A percentile compares a stretch with the other conserved stretches of the same genome.
These are phyloP conservation scores for Musa itinerans DNA, from an alignment of 176 grass and related monocot genomes.

Conservation along the genomic window DNA sequence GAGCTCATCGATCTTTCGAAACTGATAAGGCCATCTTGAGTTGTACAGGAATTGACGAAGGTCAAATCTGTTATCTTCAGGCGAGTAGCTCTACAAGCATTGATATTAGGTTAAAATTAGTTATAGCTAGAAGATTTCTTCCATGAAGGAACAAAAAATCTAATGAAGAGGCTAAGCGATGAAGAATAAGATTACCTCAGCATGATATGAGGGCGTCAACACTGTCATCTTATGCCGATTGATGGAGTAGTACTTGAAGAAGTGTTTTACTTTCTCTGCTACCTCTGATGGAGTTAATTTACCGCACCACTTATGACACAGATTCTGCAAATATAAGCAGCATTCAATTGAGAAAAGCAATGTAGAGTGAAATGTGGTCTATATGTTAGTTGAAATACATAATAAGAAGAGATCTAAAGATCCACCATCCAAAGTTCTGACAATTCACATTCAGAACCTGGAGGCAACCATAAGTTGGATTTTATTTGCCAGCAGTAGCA, in stretches of 20 bases:
- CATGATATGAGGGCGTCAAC: constrained; percentile 88
- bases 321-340: constrained; percentile 39
- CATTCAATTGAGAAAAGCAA: not conserved
- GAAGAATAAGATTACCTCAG: constrained; percentile 44
- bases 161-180: not conserved
- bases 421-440: not conserved
- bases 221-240: constrained; percentile 99
- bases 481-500: not conserved
- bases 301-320: constrained; percentile 81
- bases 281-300: constrained; percentile 74
- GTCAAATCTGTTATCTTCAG: constrained; percentile 89
- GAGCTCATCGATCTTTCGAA: constrained; percentile 78
- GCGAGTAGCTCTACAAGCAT: constrained; percentile 85
- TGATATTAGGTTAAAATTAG: not conserved
- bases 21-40: constrained; percentile 75
- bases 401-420: not conserved
- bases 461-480: not conserved
- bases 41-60: constrained; percentile 95
- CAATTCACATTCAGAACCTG: not conserved
- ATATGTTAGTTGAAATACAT: not conserved
- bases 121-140: not conserved
- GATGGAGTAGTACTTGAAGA: constrained; percentile 91
- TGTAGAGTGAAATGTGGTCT: not conserved
- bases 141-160: not conserved
- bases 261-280: constrained; percentile 97